These are phyloP conservation scores for Boletus insuetus DNA, from an alignment of 768 basidiomycete species.

Conservation along the genomic window DNA sequence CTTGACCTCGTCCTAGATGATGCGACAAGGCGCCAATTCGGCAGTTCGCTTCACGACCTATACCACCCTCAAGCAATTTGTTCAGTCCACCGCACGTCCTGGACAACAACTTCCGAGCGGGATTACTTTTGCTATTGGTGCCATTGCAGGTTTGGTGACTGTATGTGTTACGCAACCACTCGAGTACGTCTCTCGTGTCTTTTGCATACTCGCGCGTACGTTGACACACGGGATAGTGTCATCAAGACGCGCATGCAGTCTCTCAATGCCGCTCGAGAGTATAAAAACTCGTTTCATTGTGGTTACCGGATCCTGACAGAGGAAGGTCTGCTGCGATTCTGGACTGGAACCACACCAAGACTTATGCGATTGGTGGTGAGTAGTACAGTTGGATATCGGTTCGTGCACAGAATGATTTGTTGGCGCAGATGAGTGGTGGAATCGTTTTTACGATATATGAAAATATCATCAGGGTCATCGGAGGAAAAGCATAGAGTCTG, in stretches of 20 bases:
- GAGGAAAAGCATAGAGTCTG: slow-evolving; percentile 19
- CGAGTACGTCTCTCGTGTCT: slow-evolving; percentile 47
- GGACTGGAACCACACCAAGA: slow-evolving; percentile 95
- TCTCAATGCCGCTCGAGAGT: slow-evolving; percentile 75
- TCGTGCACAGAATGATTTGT: not conserved
- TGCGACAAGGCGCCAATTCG: slow-evolving; percentile 97
- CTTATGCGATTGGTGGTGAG: slow-evolving; percentile 80
- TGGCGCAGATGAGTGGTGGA: slow-evolving; percentile 79
- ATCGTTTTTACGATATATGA: slow-evolving; percentile 94
- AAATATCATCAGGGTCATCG: slow-evolving; percentile 60
- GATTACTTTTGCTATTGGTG: slow-evolving; percentile 94
- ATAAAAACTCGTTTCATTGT: slow-evolving; percentile 94
- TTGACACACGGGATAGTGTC: slow-evolving; percentile 51
- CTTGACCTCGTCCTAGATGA: slow-evolving; percentile 56
- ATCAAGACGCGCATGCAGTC: slow-evolving; percentile 99
- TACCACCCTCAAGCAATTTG: slow-evolving; percentile 89
- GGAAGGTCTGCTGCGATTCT: slow-evolving; percentile 89
- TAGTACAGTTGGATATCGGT: slow-evolving; percentile 5
- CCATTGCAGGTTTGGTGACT: slow-evolving; percentile 89
- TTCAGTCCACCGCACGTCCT: slow-evolving; percentile 78
- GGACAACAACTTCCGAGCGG: slow-evolving; percentile 82
- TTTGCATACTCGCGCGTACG: not conserved
- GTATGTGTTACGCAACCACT: slow-evolving; percentile 89
- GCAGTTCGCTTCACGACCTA: slow-evolving; percentile 96
- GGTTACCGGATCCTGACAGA: slow-evolving; percentile 93